Base-by-base conservation (phyloP, 2,329 filamentous ascomycete species). In the Penicillium sclerotiorum region DNA sequence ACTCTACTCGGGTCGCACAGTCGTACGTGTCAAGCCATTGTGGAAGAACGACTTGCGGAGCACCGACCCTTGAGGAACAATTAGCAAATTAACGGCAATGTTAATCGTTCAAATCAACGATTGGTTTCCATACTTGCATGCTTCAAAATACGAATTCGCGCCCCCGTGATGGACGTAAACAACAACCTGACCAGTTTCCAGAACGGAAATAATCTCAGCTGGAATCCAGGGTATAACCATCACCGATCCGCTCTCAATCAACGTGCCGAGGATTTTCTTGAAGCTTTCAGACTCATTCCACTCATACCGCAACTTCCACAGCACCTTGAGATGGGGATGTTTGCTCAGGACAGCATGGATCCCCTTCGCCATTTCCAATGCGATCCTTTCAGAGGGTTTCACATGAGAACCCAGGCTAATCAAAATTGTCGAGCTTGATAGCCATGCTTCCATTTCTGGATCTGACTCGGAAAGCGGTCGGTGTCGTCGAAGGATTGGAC, bases 121-220 rank as follows among this genome's bases (percentile, higher is more conserved):
- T 27, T 28, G 3, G 3, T 28, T 28, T 3, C 3, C 25, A 59
- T 61, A 77, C 76, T 61, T 63, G 44, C 77, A 58, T 5, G 73
- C 72, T 57, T 80, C 78, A 27, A 76, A 69, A 47, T 70, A 80
- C 0, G 74, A 77, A 47, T 75, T 79, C 0, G 76, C 73, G 3
- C 77, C 77, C 7, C 77, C 77, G 49, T 80, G 77, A 44, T 77
- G 72, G 2, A 79, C 64, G 8, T 73, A 68, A 21, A 72, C 73
- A 2, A 67, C 61, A 5, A 80, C 58, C 13, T 68, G 57, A 0
- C 72, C 72, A 3, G 66, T 69, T 22, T 68, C 56, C 5, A 80
- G 44, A 38, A 65, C 18, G 8, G 58, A 55, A 37, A 59, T 59
- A 12, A 61, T 58, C 12, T 62, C 58, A 2, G 57, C 35, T 22